Evolutionary conservation across 352 stramenopile species (phyloP).

Genomic region (Pythium biforme): DNA sequence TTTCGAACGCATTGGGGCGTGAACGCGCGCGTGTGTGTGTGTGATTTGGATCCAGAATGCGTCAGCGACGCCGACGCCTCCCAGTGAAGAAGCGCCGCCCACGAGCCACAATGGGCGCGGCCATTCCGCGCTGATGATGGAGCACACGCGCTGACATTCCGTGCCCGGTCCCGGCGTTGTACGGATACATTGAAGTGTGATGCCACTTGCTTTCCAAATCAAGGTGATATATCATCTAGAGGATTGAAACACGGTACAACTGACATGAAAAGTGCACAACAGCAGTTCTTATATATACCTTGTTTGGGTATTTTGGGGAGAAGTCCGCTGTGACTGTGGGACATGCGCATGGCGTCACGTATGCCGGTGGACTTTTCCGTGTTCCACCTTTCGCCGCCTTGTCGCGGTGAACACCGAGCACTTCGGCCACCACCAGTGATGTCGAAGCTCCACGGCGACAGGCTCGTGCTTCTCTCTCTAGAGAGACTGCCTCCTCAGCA

Average conservation of each 20-base stretch:
- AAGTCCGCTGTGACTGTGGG: not conserved
- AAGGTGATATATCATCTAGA: not conserved
- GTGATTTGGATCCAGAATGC: no score
- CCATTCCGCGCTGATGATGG: not conserved
- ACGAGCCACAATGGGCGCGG: not conserved
- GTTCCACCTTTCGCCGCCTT: not conserved
- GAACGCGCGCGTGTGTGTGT: no score
- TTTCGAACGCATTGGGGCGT: no score
- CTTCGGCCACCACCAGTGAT: not conserved
- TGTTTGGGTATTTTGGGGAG: not conserved
- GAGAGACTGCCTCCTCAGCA: not conserved
- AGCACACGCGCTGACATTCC: not conserved
- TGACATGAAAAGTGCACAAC: no score
- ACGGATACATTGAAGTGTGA: constrained; percentile 15
- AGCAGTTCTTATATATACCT: not conserved
- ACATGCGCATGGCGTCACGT: constrained; percentile 12
- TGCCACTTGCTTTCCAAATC: not conserved
- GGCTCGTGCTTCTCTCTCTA: not conserved
- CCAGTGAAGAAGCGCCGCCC: not conserved
- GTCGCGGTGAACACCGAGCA: constrained; percentile 2
- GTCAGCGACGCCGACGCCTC: no score
- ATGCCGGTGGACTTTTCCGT: not conserved
- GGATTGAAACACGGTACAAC: no score
- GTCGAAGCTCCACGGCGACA: no score
- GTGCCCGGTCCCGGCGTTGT: not conserved